Conservation (phyloP, 306 rosid genomes). For the Potentilla sterilis region DNA sequence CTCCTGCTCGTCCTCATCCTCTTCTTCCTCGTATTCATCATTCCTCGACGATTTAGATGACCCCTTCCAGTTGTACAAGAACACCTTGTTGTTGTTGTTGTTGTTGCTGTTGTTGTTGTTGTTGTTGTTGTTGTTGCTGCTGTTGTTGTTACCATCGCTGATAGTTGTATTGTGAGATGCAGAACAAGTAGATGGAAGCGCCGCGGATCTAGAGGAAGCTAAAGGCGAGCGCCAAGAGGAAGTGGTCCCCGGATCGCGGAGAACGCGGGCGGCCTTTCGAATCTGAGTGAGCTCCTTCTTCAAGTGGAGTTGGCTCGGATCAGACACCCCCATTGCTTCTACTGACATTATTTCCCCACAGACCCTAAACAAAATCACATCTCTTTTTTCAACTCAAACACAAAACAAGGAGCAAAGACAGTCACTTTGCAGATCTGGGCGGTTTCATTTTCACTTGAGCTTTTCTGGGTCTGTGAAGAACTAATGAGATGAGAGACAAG, state of each 20-base stretch:
- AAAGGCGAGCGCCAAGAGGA: slow-evolving; percentile 89
- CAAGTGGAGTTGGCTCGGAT: slow-evolving; percentile 77
- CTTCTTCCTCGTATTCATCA: slow-evolving; percentile 27
- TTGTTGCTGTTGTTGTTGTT: background rate
- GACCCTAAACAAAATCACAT: background rate
- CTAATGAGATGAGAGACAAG: background rate
- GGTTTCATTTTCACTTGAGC: no score
- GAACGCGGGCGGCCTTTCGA: slow-evolving; percentile 83
- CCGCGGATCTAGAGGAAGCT: slow-evolving; percentile 63
- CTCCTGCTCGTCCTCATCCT: slow-evolving; percentile 32
- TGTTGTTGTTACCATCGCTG: slow-evolving; percentile 6
- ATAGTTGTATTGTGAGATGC: background rate
- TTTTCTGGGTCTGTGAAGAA: background rate
- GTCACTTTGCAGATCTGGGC: slow-evolving; percentile 3
- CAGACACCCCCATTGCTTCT: slow-evolving; percentile 66
- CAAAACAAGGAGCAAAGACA: background rate
- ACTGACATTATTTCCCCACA: slow-evolving; percentile 24
- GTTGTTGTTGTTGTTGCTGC: slow-evolving; percentile 34
- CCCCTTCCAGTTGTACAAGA: slow-evolving; percentile 82
- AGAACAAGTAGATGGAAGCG: slow-evolving; percentile 33
- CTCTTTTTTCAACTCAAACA: background rate
- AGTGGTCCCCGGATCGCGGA: slow-evolving; percentile 95
- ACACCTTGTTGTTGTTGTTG: slow-evolving; percentile 47
- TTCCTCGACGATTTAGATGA: slow-evolving; percentile 47
- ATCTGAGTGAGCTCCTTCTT: slow-evolving; percentile 91